Conservation (phyloP, 2,329 filamentous ascomycete species). For the Cyphellophora europaea region DNA sequence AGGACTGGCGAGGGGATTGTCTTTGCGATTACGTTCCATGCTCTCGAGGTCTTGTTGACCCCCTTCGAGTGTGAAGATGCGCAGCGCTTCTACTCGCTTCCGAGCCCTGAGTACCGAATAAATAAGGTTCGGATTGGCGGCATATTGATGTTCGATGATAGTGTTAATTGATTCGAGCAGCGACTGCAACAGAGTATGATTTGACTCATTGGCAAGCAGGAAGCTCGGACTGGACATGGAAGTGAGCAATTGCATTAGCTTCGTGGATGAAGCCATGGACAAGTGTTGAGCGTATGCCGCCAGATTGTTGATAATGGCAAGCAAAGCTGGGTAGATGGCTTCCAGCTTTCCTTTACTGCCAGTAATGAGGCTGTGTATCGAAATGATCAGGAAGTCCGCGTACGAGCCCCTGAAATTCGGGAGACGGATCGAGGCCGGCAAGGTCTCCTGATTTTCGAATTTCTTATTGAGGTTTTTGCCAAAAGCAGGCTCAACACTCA, state of each 20-base stretch:
- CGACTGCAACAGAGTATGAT: slow-evolving; percentile 71
- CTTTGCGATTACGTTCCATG: slow-evolving; percentile 16
- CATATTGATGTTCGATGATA: slow-evolving; percentile 70
- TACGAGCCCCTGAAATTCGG: slow-evolving; percentile 81
- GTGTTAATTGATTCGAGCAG: slow-evolving; percentile 83
- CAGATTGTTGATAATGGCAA: slow-evolving; percentile 91
- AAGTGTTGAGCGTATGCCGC: slow-evolving; percentile 74
- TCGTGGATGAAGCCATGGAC: slow-evolving; percentile 64
- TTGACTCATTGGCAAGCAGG: slow-evolving; percentile 82
- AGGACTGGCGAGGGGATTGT: slow-evolving; percentile 51
- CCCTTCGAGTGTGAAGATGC: slow-evolving; percentile 83
- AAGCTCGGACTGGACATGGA: slow-evolving; percentile 94
- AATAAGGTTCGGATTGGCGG: slow-evolving; percentile 73
- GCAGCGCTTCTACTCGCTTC: slow-evolving; percentile 74
- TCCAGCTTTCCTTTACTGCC: slow-evolving; percentile 83
- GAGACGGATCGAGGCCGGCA: slow-evolving; percentile 74
- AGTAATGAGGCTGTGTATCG: slow-evolving; percentile 84
- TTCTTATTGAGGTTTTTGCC: slow-evolving; percentile 79
- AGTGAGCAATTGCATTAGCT: slow-evolving; percentile 76
- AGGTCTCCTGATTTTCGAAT: slow-evolving; percentile 79
- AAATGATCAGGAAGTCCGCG: slow-evolving; percentile 89
- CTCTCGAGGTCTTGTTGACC: slow-evolving; percentile 86
- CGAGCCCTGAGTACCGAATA: slow-evolving; percentile 70
- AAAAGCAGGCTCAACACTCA: slow-evolving; percentile 88
- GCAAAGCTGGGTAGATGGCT: slow-evolving; percentile 80